Conservation (phyloP, 106 monocot species). For the Acorus calamus region DNA sequence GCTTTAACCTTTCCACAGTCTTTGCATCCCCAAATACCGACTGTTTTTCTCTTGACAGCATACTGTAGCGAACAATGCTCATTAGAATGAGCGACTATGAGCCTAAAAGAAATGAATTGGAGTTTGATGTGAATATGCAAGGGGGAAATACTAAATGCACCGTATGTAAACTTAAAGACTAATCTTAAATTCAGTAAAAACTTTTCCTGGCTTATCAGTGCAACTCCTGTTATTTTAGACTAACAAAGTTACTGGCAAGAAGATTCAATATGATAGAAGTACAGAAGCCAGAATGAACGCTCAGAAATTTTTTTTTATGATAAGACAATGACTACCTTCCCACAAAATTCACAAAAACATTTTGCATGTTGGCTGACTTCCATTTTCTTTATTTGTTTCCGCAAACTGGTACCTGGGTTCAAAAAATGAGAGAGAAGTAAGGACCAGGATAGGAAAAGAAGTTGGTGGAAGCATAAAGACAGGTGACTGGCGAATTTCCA, state of each 20-base stretch:
- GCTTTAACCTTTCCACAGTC: slow-evolving; percentile 29
- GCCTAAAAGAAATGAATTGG: too few species aligned
- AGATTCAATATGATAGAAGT: too few species aligned
- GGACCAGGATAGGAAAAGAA: too few species aligned
- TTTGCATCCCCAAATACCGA: slow-evolving; percentile 28
- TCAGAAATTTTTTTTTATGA: background rate
- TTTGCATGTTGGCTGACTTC: slow-evolving; percentile 41
- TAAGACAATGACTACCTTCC: slow-evolving; percentile 15
- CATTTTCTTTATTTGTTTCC: slow-evolving; percentile 52
- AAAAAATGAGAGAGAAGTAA: background rate
- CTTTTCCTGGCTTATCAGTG: too few species aligned
- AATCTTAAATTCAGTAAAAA: too few species aligned
- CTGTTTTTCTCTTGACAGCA: slow-evolving; percentile 22
- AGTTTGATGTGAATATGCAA: too few species aligned
- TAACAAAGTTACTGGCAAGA: too few species aligned
- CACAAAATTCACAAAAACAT: slow-evolving; percentile 38
- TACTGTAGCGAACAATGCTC: background rate
- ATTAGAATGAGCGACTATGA: too few species aligned
- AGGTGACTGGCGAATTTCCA: background rate
- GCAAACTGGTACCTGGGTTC: slow-evolving; percentile 30
- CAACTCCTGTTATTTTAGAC: too few species aligned
- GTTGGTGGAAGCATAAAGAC: background rate
- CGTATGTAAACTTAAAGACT: too few species aligned
- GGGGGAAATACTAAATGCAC: too few species aligned
- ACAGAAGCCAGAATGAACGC: too few species aligned